Conservation (phyloP, 345 rosid genomes). For the Acer campestre region DNA sequence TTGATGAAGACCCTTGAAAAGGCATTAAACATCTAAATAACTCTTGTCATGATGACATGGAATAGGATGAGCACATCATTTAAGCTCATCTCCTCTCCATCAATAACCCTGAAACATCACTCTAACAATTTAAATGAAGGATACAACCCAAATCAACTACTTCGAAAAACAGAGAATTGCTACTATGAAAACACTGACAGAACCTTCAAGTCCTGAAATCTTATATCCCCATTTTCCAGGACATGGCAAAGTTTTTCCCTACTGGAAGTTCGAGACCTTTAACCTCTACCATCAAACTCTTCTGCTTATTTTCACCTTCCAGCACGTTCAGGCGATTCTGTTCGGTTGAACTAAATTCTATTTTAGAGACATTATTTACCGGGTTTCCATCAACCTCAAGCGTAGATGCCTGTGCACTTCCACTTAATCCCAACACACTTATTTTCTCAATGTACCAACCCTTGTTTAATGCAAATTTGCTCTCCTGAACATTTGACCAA, state of each 20-base stretch:
- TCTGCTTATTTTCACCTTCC: conserved; percentile 41
- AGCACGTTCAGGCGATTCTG: conserved; percentile 40
- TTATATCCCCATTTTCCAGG: conserved; percentile 60
- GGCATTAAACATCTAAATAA: not conserved
- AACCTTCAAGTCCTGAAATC: not conserved
- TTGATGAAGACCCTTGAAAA: conserved; percentile 4
- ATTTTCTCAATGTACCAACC: conserved; percentile 78
- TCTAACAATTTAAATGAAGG: conserved; percentile 6
- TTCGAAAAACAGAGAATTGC: not conserved
- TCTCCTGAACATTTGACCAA: conserved; percentile 83
- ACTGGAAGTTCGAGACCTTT: conserved; percentile 58
- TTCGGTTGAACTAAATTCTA: conserved; percentile 43
- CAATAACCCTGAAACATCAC: conserved; percentile 17
- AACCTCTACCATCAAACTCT: conserved; percentile 61
- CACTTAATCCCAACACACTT: conserved; percentile 67
- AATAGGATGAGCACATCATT: conserved; percentile 39
- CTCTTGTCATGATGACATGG: conserved; percentile 15
- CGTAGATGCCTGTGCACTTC: conserved; percentile 40
- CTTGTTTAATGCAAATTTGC: conserved; percentile 68
- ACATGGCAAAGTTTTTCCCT: conserved; percentile 68
- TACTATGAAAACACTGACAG: no score
- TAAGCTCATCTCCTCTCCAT: conserved; percentile 43
- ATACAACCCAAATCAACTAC: not conserved
- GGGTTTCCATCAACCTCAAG: conserved; percentile 56
- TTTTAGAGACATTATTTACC: conserved; percentile 12